Base-by-base conservation (phyloP, 2,329 filamentous ascomycete species). In the Nigrospora osmanthi region DNA sequence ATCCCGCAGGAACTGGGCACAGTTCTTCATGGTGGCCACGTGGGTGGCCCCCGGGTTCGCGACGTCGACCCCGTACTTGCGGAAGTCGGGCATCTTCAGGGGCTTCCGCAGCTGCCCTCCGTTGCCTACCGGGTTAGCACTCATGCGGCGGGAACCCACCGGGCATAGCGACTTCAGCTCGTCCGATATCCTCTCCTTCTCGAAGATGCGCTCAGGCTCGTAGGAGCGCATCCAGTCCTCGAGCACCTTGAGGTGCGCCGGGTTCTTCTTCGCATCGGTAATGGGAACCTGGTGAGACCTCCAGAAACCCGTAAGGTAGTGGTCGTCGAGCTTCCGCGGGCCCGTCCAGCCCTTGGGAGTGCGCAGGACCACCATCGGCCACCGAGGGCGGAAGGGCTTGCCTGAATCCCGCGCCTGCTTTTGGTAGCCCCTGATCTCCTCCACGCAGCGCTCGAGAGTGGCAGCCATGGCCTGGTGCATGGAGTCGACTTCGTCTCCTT, bases 401-500 rank as follows among this genome's bases (percentile, higher is more conserved):
- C 81, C 80, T 0, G 79, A 80, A 3, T 85, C 79, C 38, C 86
- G 80, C 17, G 84, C 83, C 59, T 87, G 66, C 62, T 86, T 84
- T 62, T 89, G 85, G 56, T 78, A 79, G 47, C 73, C 71, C 45
- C 68, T 72, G 58, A 90, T 90, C 58, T 89, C 81, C 14, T 71
- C 62, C 15, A 90, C 78, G 56, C 83, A 87, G 52, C 80, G 74
- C 60, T 90, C 85, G 28, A 90, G 67, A 0, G 86, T 89, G 37
- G 78, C 77, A 12, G 86, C 85, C 85, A 89, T 89, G 46, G 85
- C 85, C 62, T 89, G 85, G 58, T 89, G 84, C 85, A 90, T 89
- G 38, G 75, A 77, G 32, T 85, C 75, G 28, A 85, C 58, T 43
- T 90, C 85, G 50, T 80, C 80, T 40, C 86, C 86, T 58, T 89